Evolutionary conservation across 768 basidiomycete species (phyloP).

Genomic region (Hemileccinum rubropunctum): DNA sequence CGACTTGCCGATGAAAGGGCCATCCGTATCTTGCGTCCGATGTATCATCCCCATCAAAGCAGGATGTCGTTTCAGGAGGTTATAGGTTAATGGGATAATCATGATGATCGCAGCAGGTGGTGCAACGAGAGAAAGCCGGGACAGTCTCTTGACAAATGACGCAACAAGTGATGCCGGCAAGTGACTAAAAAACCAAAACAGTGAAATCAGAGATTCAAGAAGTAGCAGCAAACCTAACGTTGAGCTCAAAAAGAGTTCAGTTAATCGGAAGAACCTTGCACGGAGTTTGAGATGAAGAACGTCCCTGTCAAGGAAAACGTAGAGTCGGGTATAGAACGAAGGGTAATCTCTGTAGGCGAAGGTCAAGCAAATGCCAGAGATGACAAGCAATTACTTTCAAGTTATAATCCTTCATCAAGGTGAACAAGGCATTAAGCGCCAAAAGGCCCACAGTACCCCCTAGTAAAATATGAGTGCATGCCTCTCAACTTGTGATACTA

Average conservation of each 20-base stretch:
- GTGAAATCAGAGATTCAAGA: neutral
- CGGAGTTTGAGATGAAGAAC: constrained; percentile 91
- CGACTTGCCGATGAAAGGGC: constrained; percentile 34
- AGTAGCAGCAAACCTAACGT: constrained; percentile 56
- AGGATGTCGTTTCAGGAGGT: constrained; percentile 89
- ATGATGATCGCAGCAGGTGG: constrained; percentile 90
- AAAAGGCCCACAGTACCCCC: constrained; percentile 85
- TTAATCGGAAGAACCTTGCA: constrained; percentile 90
- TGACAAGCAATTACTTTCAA: constrained; percentile 53
- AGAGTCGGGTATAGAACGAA: constrained; percentile 89
- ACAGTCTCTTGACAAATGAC: constrained; percentile 90
- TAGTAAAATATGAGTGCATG: constrained; percentile 24
- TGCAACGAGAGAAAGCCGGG: constrained; percentile 78
- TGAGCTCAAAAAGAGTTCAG: constrained; percentile 88
- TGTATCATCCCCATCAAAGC: constrained; percentile 94
- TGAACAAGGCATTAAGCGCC: constrained; percentile 88
- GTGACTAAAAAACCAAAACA: constrained; percentile 51
- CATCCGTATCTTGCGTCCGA: constrained; percentile 42
- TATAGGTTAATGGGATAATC: constrained; percentile 92
- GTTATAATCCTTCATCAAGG: constrained; percentile 90
- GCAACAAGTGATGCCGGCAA: constrained; percentile 89
- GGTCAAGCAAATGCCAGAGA: neutral
- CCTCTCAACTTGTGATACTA: constrained; percentile 1
- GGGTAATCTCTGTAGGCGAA: constrained; percentile 77
- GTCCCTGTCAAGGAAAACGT: constrained; percentile 83